Conservation (phyloP, 257 asterid genomes). For the Eucommia ulmoides region DNA sequence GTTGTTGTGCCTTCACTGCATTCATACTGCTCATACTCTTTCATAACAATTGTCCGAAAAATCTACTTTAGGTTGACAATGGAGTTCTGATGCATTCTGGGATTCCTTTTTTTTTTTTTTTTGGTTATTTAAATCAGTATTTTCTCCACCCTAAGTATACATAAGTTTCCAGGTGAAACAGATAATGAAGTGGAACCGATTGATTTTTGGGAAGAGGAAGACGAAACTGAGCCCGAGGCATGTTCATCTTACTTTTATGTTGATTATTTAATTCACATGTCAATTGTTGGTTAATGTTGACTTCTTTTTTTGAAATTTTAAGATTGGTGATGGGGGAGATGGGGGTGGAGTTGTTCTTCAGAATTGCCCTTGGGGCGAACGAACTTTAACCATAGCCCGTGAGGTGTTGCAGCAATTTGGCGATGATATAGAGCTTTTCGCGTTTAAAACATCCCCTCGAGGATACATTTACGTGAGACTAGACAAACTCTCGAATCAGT, state of each 20-base stretch:
- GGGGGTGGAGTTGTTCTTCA: conserved; percentile 82
- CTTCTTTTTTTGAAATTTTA: conserved; percentile 4
- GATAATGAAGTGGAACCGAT: conserved; percentile 63
- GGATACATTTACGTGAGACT: conserved; percentile 84
- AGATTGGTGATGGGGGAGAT: conserved; percentile 92
- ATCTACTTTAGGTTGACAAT: conserved; percentile 12
- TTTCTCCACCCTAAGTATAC: conserved; percentile 2
- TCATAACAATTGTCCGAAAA: too few relatives aligned
- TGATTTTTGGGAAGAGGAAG: conserved; percentile 92
- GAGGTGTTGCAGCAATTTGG: conserved; percentile 44
- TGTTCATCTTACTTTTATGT: background rate
- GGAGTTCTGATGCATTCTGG: too few relatives aligned
- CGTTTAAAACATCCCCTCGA: conserved; percentile 69
- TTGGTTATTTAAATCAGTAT: background rate
- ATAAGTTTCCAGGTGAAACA: conserved; percentile 26
- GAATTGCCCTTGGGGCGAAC: conserved; percentile 77
- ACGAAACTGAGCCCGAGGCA: conserved; percentile 74
- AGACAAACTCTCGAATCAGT: conserved; percentile 68
- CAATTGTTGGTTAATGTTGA: background rate
- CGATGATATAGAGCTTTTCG: conserved; percentile 57
- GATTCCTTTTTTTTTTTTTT: background rate
- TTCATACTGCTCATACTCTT: too few relatives aligned
- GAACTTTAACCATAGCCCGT: conserved; percentile 43
- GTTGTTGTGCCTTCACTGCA: too few relatives aligned
- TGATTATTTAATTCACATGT: background rate